Conservation (phyloP, 345 rosid genomes). For the Geranium brycei region DNA sequence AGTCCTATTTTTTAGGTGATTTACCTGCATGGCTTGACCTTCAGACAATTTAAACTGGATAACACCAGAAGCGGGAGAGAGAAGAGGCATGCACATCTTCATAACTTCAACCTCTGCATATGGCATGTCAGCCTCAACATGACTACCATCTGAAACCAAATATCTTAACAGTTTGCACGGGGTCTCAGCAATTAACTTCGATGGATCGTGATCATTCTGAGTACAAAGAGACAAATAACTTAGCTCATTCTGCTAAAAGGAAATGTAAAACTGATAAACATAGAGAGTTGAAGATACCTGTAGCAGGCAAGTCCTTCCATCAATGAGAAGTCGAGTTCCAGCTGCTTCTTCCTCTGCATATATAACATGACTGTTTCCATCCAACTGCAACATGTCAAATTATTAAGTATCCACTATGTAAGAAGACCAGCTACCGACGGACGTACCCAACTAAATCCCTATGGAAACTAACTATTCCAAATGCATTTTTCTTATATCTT, state of each 20-base stretch:
- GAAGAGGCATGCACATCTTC: slow-evolving; percentile 99
- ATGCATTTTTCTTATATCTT: neutral
- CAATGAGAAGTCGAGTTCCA: slow-evolving; percentile 97
- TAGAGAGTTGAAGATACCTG: slow-evolving; percentile 34
- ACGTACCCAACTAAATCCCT: neutral
- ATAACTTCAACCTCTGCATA: slow-evolving; percentile 99
- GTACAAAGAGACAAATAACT: slow-evolving; percentile 13
- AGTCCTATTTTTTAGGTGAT: slow-evolving; percentile 3
- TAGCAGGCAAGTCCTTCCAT: slow-evolving; percentile 97
- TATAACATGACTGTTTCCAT: slow-evolving; percentile 97
- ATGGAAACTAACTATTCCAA: neutral
- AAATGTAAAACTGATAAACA: slow-evolving; percentile 1
- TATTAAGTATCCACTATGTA: neutral
- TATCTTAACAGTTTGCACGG: slow-evolving; percentile 96
- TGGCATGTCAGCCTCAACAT: slow-evolving; percentile 83
- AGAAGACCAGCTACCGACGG: neutral
- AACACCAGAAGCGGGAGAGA: slow-evolving; percentile 93
- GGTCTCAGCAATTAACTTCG: slow-evolving; percentile 90
- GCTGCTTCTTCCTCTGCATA: slow-evolving; percentile 99
- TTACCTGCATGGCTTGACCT: slow-evolving; percentile 99
- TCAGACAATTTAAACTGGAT: slow-evolving; percentile 76
- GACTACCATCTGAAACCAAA: slow-evolving; percentile 81
- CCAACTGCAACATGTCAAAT: slow-evolving; percentile 42
- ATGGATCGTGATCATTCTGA: slow-evolving; percentile 98
- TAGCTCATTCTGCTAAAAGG: slow-evolving; percentile 8